Evolutionary conservation across 129 eudicot genomes (phyloP).

Genomic region (Saposhnikovia divaricata): DNA sequence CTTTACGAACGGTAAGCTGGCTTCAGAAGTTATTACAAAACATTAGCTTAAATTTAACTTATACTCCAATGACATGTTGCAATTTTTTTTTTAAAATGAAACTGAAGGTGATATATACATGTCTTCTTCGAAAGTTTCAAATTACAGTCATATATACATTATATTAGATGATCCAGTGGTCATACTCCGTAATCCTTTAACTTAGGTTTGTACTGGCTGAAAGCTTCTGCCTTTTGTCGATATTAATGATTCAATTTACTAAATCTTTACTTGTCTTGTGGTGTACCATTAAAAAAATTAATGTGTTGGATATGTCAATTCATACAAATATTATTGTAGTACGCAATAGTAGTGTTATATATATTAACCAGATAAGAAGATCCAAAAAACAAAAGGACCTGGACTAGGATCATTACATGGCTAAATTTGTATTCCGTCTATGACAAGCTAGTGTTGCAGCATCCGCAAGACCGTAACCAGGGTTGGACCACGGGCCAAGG

Average conservation of each 20-base stretch:
- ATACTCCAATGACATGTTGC: background rate
- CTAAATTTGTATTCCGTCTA: background rate
- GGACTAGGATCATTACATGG: background rate
- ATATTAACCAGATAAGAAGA: background rate
- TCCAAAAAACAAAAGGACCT: background rate
- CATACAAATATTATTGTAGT: background rate
- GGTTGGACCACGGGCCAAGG: too few relatives aligned
- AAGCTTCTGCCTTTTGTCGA: background rate
- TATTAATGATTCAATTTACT: too few relatives aligned
- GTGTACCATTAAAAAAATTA: too few relatives aligned
- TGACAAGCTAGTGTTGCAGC: too few relatives aligned
- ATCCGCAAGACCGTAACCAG: too few relatives aligned
- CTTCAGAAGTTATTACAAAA: background rate
- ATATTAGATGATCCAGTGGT: background rate
- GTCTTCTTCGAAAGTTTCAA: background rate
- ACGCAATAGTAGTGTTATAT: background rate
- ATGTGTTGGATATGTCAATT: too few relatives aligned
- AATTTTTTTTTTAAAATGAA: background rate
- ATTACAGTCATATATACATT: too few relatives aligned
- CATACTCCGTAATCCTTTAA: background rate
- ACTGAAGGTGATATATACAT: background rate
- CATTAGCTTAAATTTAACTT: background rate
- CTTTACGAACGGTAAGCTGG: conserved; percentile 90
- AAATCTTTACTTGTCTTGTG: too few relatives aligned
- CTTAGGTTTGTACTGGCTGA: background rate